Conservation (phyloP, 768 basidiomycete genomes). For the Daedaleopsis nitida region DNA sequence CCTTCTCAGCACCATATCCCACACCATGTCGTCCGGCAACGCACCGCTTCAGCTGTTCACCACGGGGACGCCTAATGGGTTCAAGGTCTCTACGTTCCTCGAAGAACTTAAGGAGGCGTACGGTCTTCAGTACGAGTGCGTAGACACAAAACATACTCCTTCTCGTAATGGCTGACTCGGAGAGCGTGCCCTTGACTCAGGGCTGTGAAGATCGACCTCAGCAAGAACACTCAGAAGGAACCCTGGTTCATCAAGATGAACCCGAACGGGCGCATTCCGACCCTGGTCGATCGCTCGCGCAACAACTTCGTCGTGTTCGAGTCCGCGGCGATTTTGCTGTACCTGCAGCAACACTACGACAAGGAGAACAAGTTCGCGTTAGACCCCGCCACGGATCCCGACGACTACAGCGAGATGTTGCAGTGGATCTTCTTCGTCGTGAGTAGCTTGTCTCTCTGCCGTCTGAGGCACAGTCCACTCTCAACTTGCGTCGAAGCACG, state of each 20-base stretch:
- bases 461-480: background rate
- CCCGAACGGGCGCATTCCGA: conserved; percentile 75
- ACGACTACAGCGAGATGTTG: conserved; percentile 69
- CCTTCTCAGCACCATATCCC: background rate
- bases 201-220: conserved; percentile 55
- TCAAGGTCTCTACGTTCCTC: conserved; percentile 51
- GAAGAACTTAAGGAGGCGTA: conserved; percentile 57
- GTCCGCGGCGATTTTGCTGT: conserved; percentile 81
- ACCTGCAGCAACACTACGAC: conserved; percentile 81
- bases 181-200: conserved; percentile 38
- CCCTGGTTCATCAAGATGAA: conserved; percentile 77
- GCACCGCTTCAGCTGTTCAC: conserved; percentile 33
- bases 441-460: conserved; percentile 17
- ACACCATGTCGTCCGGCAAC: conserved; percentile 10
- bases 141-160: background rate
- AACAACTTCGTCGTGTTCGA: conserved; percentile 73
- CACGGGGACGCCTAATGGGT: conserved; percentile 56
- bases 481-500: conserved; percentile 50
- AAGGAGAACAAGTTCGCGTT: conserved; percentile 70
- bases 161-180: background rate
- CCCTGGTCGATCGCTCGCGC: conserved; percentile 60
- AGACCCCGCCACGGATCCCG: conserved; percentile 51
- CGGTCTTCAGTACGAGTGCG: conserved; percentile 53
- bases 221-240: conserved; percentile 74
- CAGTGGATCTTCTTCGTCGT: conserved; percentile 91